phyloP scores from a whole-genome alignment of 441 rosid genomes.

The Populus trichocarpa region DNA sequence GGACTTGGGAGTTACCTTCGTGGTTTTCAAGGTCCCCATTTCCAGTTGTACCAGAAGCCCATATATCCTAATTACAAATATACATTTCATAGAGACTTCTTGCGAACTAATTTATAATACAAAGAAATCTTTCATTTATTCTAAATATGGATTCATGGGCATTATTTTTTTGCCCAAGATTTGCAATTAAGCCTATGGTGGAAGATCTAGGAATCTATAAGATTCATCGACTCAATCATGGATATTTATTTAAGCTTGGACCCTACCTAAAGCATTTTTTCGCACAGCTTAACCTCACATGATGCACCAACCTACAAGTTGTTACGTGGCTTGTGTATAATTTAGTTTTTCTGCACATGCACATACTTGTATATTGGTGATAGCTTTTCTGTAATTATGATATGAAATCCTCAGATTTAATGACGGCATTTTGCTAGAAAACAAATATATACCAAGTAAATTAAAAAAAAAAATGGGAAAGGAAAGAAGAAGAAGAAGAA shows the following conservation, averaged over 20 bases:
- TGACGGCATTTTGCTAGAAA: background rate
- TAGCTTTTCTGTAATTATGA: background rate
- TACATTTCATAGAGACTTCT: constrained; percentile 22
- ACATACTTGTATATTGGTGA: constrained; percentile 3
- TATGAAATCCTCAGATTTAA: background rate
- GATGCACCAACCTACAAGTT: constrained; percentile 29
- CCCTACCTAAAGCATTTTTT: constrained; percentile 22
- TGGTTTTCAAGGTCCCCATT: constrained; percentile 39
- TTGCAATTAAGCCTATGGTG: constrained; percentile 3
- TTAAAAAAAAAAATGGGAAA: too few species aligned
- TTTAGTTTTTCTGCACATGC: constrained; percentile 29
- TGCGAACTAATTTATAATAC: constrained; percentile 6
- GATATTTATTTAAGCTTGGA: constrained; percentile 15
- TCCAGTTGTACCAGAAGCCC: constrained; percentile 25
- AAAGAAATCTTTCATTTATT: constrained; percentile 33
- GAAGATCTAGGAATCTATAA: constrained; percentile 34
- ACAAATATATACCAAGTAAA: too few species aligned
- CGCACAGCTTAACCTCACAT: background rate
- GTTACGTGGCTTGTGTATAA: constrained; percentile 4
- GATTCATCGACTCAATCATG: constrained; percentile 39
- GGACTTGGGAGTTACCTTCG: constrained; percentile 15
- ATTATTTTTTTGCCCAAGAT: constrained; percentile 5
- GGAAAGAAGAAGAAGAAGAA: too few species aligned
- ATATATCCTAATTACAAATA: background rate
- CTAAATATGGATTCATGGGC: constrained; percentile 25